A percentile compares a stretch with the other conserved stretches of the same genome.
Conservation (phyloP, 2,329 filamentous ascomycete species). For the Dothideomycetes sp. region DNA sequence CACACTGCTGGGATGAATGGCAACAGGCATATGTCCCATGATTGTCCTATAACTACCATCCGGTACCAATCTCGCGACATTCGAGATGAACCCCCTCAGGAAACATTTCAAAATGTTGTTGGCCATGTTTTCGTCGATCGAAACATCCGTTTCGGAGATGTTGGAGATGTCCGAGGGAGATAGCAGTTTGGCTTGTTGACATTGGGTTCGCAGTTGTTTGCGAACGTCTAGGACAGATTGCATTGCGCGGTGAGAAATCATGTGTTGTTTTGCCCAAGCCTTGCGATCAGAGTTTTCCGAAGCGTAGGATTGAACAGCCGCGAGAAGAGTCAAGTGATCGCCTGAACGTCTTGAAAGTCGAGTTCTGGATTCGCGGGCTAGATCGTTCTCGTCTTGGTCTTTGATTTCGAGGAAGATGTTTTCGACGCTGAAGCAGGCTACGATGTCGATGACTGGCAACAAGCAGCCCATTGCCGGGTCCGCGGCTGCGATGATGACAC, state of each 20-base stretch:
- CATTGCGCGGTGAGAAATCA: conserved; percentile 56
- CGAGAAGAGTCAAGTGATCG: conserved; percentile 54
- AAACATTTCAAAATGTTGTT: conserved; percentile 49
- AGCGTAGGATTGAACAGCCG: conserved; percentile 51
- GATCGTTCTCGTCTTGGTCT: conserved; percentile 52
- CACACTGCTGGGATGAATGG: conserved; percentile 54
- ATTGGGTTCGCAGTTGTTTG: conserved; percentile 52
- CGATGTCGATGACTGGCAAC: conserved; percentile 76
- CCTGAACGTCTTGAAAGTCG: conserved; percentile 52
- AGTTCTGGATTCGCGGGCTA: conserved; percentile 46
- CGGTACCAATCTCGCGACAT: conserved; percentile 50
- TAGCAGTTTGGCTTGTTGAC: conserved; percentile 36
- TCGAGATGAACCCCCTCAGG: conserved; percentile 49
- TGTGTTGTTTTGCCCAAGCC: conserved; percentile 49
- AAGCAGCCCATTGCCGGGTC: conserved; percentile 63
- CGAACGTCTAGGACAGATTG: conserved; percentile 56
- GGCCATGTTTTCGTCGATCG: conserved; percentile 34
- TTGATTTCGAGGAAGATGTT: conserved; percentile 53
- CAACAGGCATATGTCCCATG: conserved; percentile 51
- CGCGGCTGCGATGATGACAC: conserved; percentile 73
- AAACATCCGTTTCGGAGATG: conserved; percentile 6
- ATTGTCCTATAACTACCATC: conserved; percentile 55
- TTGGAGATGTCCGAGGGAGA: conserved; percentile 17
- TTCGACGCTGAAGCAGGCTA: conserved; percentile 56
- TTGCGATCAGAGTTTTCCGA: conserved; percentile 50